Percentiles rank a stretch among this genome's conserved stretches.
phyloP scores from a whole-genome alignment of 495 filamentous ascomycete species.

The Xylaria palmicola region DNA sequence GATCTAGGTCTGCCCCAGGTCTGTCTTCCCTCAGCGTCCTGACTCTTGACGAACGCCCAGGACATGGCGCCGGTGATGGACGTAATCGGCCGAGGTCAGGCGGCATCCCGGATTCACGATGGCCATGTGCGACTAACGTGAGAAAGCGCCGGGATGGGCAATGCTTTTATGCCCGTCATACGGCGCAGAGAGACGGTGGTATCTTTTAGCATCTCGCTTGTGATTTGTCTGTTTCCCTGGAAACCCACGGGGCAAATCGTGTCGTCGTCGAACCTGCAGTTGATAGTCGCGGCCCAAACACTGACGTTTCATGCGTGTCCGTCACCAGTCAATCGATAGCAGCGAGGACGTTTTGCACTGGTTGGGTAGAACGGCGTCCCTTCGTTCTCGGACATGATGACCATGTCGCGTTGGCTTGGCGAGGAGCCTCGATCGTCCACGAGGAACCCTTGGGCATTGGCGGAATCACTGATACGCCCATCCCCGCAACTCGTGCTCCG shows the following conservation, averaged over 20 bases:
- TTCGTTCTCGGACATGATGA: slow-evolving; percentile 52
- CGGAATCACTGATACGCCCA: slow-evolving; percentile 60
- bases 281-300: slow-evolving; percentile 14
- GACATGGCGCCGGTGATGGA: slow-evolving; percentile 57
- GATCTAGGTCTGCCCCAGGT: slow-evolving; percentile 51
- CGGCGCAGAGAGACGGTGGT: slow-evolving; percentile 9
- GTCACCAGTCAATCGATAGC: slow-evolving; percentile 54
- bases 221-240: slow-evolving; percentile 48
- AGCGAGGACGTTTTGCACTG: slow-evolving; percentile 54
- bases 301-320: not conserved
- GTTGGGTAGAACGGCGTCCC: slow-evolving; percentile 54
- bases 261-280: slow-evolving; percentile 51
- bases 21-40: slow-evolving; percentile 48
- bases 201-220: slow-evolving; percentile 38
- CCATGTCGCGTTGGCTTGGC: slow-evolving; percentile 48
- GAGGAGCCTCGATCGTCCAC: slow-evolving; percentile 50
- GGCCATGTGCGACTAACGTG: slow-evolving; percentile 45
- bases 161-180: too few species aligned
- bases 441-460: slow-evolving; percentile 50
- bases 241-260: slow-evolving; percentile 60
- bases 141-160: not conserved
- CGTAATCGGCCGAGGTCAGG: slow-evolving; percentile 58
- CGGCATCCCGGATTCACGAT: slow-evolving; percentile 52
- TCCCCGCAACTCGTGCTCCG: slow-evolving; percentile 48
- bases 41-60: slow-evolving; percentile 56